Evolutionary conservation across 2,329 filamentous ascomycete genomes (phyloP), one percentile per base, ranked within the genome.

Genomic region (Fusarium sp.): DNA sequence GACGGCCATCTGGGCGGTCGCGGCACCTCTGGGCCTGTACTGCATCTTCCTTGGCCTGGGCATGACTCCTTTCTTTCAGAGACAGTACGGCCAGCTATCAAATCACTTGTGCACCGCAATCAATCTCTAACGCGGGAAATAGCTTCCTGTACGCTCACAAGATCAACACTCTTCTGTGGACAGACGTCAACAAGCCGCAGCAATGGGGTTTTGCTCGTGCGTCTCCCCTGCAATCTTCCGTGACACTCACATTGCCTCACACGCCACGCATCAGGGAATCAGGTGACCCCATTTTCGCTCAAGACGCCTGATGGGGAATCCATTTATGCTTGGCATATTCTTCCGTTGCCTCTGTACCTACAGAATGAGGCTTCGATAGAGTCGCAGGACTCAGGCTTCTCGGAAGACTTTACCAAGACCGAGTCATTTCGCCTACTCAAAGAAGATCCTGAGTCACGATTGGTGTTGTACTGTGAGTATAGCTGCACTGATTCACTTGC

Each of bases 291-390:
- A 0, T 97, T 98, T 78, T 89, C 87, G 51, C 80, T 98, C 36
- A 81, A 81, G 4, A 96, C 93, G 0, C 83, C 88, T 1, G 94
- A 97, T 77, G 88, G 89, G 38, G 90, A 94, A 78, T 88, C 83
- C 2, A 81, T 98, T 16, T 96, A 96, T 76, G 92, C 91, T 25
- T 98, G 95, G 95, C 95, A 97, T 76, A 86, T 98, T 59, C 82
- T 97, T 53, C 95, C 95, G 0, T 80, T 96, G 6, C 88, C 90
- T 56, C 82, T 93, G 0, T 97, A 96, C 77, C 83, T 88, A 6
- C 84, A 90, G 70, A 86, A 97, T 73, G 91, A 96, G 74, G 80
- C 84, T 20, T 81, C 82, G 13, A 81, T 96, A 11, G 81, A 86
- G 38, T 78, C 80, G 5, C 84, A 88, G 70, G 78, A 81, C 6